These are phyloP conservation scores for Lunularia cruciata DNA, from an alignment of 225 moss, liverwort and hornwort genomes.

Conservation along the genomic window DNA sequence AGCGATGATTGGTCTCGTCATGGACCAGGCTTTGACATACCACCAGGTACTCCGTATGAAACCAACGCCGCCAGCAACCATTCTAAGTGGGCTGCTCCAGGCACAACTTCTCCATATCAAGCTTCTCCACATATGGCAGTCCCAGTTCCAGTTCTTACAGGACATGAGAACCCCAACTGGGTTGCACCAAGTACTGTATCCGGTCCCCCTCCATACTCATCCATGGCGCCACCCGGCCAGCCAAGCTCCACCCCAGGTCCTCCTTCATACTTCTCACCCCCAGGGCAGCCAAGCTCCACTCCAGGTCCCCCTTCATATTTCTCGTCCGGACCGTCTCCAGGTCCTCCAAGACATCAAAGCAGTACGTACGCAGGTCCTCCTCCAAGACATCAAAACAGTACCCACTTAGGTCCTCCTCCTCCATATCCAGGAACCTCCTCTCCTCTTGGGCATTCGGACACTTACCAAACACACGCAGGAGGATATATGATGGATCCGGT, in stretches of 20 bases:
- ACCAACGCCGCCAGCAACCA: not conserved
- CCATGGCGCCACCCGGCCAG: conserved; percentile 11
- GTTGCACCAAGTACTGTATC: conserved; percentile 5
- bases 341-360: conserved; percentile 3
- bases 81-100: not conserved
- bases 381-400: not conserved
- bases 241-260: conserved; percentile 13
- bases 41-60: not conserved
- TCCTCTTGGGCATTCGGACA: not conserved
- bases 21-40: not conserved
- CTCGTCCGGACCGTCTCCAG: not conserved
- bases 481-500: conserved; percentile 23
- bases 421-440: not conserved
- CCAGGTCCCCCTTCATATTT: conserved; percentile 20
- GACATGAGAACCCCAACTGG: not conserved
- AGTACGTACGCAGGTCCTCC: not conserved
- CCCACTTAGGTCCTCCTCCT: conserved; percentile 4
- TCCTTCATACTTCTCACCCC: conserved; percentile 11
- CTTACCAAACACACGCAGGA: conserved; percentile 15
- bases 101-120: not conserved
- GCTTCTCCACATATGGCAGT: not conserved
- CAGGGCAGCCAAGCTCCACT: conserved; percentile 7
- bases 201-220: conserved; percentile 14
- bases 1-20: conserved; percentile 15
- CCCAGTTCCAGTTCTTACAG: too few species aligned